Conservation (phyloP, 306 rosid genomes). For the Albizia julibrissin region DNA sequence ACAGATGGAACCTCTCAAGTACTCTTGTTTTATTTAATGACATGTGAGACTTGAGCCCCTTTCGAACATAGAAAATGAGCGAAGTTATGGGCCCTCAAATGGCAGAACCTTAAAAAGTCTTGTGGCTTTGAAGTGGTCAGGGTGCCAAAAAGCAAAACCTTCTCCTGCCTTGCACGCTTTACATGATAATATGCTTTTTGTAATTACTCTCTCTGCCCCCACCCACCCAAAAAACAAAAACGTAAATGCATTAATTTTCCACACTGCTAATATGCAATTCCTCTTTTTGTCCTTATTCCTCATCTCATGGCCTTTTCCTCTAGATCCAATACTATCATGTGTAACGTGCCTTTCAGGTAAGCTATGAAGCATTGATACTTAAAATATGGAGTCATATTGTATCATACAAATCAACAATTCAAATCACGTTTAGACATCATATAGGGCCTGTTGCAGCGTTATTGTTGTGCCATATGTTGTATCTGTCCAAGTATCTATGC, state of each 20-base stretch:
- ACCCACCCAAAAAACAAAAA: no score
- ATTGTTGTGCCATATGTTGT: neutral
- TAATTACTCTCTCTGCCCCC: no score
- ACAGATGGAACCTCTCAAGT: neutral
- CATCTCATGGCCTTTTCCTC: neutral
- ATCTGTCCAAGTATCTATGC: neutral
- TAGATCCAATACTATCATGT: neutral
- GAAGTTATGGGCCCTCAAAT: neutral
- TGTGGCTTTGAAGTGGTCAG: no score
- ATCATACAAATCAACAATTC: neutral
- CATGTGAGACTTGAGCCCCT: neutral
- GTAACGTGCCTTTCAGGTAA: neutral
- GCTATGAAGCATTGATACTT: neutral
- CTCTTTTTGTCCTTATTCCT: neutral
- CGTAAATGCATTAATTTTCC: neutral
- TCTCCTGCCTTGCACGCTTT: no score
- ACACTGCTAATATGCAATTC: neutral
- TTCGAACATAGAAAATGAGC: neutral
- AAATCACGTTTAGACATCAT: neutral
- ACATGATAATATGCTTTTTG: no score
- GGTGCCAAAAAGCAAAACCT: no score
- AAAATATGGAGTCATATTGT: neutral
- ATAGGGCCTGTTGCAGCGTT: neutral
- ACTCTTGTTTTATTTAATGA: neutral
- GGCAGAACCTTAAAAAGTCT: neutral